These are phyloP conservation scores for Spiraea crenata DNA, from an alignment of 331 rosid genomes.

Conservation along the genomic window DNA sequence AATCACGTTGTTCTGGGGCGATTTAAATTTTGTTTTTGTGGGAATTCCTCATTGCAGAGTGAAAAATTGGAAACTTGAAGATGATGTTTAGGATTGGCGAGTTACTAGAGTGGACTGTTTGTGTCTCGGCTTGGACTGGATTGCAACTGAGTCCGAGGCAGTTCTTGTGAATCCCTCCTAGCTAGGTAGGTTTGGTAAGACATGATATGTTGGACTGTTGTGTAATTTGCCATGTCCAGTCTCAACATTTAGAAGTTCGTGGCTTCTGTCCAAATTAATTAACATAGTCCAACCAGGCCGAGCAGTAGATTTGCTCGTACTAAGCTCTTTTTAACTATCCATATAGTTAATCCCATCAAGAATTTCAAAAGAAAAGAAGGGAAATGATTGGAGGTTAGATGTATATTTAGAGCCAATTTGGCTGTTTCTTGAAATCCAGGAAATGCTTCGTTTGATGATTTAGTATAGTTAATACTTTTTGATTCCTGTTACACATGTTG, in stretches of 20 bases:
- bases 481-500: background rate
- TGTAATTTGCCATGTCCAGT: too few species aligned
- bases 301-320: background rate
- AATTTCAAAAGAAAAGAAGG: background rate
- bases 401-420: background rate
- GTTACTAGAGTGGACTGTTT: too few species aligned
- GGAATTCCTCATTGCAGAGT: background rate
- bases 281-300: too few species aligned
- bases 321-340: background rate
- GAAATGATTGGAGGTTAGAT: background rate
- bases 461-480: background rate
- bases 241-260: too few species aligned
- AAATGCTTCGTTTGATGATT: background rate
- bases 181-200: too few species aligned
- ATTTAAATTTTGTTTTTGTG: background rate
- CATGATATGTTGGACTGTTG: too few species aligned
- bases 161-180: too few species aligned
- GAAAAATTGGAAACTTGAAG: background rate
- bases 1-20: background rate
- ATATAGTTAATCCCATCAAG: background rate
- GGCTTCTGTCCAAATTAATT: too few species aligned
- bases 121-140: too few species aligned
- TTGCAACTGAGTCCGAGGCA: too few species aligned
- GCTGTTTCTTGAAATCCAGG: background rate
- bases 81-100: background rate